These are phyloP conservation scores for Pestalotiopsis sp. DNA, from an alignment of 2,329 filamentous ascomycete genomes.

Conservation along the genomic window DNA sequence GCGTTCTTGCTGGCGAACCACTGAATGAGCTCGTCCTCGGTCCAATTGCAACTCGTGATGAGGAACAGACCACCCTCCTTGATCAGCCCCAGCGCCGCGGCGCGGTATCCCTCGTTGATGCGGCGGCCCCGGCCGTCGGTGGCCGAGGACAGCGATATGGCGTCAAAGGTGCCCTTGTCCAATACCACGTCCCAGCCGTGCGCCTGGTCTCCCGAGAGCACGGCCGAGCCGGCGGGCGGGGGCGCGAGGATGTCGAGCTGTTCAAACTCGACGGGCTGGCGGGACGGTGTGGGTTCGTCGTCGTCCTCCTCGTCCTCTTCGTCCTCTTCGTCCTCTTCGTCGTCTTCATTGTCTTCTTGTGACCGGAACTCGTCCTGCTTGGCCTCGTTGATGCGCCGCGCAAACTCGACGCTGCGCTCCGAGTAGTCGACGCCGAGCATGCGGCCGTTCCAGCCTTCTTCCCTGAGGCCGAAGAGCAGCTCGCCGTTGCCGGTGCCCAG, in stretches of 20 bases:
- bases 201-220: background rate
- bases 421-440: conserved; percentile 93
- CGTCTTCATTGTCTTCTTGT: conserved; percentile 28
- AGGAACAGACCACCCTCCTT: conserved; percentile 73
- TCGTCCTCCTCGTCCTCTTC: too few relatives aligned
- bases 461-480: conserved; percentile 79
- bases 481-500: conserved; percentile 94
- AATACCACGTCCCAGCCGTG: conserved; percentile 83
- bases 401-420: conserved; percentile 72
- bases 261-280: conserved; percentile 24
- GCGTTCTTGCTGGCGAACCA: conserved; percentile 69
- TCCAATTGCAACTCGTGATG: conserved; percentile 98
- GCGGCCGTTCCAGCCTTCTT: conserved; percentile 63
- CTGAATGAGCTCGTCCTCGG: conserved; percentile 76
- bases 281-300: conserved; percentile 13
- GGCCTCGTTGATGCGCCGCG: conserved; percentile 60
- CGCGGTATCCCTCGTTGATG: conserved; percentile 75
- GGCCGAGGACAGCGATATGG: conserved; percentile 75
- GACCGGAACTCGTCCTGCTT: conserved; percentile 22
- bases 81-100: conserved; percentile 69
- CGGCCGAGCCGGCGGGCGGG: conserved; percentile 25
- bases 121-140: conserved; percentile 55
- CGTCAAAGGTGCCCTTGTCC: conserved; percentile 99
- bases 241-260: conserved; percentile 66
- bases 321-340: conserved; percentile 22